These are phyloP conservation scores for Biscutella auriculata DNA, from an alignment of 441 rosid genomes.

Conservation along the genomic window DNA sequence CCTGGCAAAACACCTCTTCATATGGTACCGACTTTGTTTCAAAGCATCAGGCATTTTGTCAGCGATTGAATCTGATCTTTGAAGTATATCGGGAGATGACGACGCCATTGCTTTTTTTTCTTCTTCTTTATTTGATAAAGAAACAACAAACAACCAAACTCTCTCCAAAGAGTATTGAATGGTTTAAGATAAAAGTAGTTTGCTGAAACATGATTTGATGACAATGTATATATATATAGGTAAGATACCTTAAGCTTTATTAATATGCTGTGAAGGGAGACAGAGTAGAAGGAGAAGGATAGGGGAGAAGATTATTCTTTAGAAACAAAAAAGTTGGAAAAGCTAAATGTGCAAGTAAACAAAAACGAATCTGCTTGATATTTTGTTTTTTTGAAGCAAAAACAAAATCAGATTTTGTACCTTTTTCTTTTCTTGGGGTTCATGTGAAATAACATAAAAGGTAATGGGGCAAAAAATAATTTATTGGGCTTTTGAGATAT, in stretches of 20 bases:
- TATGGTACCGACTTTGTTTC: conserved; percentile 34
- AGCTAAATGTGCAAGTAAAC: conserved; percentile 12
- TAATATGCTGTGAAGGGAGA: conserved; percentile 6
- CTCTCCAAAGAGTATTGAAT: not conserved
- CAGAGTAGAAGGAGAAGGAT: conserved; percentile 17
- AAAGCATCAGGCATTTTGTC: conserved; percentile 39
- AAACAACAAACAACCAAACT: conserved; percentile 3
- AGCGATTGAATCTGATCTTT: conserved; percentile 34
- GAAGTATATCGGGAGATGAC: conserved; percentile 17
- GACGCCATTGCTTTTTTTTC: conserved; percentile 19
- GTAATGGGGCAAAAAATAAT: not conserved
- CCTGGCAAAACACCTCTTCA: conserved; percentile 37
- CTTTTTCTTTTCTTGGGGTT: conserved; percentile 11
- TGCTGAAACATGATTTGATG: conserved; percentile 9
- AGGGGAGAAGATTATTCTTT: conserved; percentile 26
- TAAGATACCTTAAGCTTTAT: not conserved
- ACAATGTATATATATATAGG: conserved; percentile 1
- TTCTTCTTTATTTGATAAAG: not conserved
- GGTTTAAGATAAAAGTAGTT: conserved; percentile 15
- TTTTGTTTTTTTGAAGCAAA: conserved; percentile 12
- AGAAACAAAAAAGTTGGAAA: conserved; percentile 16
- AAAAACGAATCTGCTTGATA: conserved; percentile 10
- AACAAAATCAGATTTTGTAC: conserved; percentile 14
- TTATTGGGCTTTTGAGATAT: too few species aligned
- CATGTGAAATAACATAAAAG: conserved; percentile 14